These are phyloP conservation scores for Scedosporium apiospermum DNA, from an alignment of 2,329 filamentous ascomycete species.

Conservation along the genomic window DNA sequence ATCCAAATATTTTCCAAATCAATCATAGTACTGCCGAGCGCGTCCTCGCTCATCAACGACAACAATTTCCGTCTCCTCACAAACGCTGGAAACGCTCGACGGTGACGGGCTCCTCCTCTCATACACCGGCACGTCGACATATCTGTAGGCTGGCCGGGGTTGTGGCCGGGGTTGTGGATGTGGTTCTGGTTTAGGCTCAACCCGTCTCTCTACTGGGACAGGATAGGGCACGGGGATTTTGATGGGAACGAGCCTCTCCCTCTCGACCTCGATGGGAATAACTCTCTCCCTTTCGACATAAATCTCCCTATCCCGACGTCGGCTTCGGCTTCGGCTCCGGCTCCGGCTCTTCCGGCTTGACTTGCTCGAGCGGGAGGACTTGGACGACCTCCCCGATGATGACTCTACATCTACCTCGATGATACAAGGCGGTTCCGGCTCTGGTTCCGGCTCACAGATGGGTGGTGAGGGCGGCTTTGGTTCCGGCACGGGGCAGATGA, in stretches of 20 bases:
- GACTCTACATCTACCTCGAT: constrained; percentile 7
- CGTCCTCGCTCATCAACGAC: constrained; percentile 3
- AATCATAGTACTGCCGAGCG: background rate
- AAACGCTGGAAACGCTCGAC: constrained; percentile 1
- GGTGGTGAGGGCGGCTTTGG: background rate
- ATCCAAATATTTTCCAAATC: background rate
- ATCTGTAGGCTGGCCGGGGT: constrained; percentile 2
- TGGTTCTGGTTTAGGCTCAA: background rate
- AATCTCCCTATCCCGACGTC: background rate
- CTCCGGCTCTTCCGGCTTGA: constrained; percentile 7
- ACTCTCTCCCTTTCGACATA: constrained; percentile 7
- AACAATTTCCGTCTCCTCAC: constrained; percentile 2
- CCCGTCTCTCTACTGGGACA: background rate
- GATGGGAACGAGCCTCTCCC: constrained; percentile 1
- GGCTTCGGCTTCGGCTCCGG: constrained; percentile 4
- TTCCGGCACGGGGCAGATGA: background rate
- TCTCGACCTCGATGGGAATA: background rate
- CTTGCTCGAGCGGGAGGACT: constrained; percentile 1
- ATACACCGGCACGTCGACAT: constrained; percentile 4
- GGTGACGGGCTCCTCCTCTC: background rate
- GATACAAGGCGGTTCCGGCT: background rate
- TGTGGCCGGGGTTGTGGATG: background rate
- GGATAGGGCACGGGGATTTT: constrained; percentile 3
- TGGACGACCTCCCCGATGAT: constrained; percentile 7
- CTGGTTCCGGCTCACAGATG: background rate